Base-by-base conservation (phyloP, 352 stramenopile species). In the Globisporangium splendens region DNA sequence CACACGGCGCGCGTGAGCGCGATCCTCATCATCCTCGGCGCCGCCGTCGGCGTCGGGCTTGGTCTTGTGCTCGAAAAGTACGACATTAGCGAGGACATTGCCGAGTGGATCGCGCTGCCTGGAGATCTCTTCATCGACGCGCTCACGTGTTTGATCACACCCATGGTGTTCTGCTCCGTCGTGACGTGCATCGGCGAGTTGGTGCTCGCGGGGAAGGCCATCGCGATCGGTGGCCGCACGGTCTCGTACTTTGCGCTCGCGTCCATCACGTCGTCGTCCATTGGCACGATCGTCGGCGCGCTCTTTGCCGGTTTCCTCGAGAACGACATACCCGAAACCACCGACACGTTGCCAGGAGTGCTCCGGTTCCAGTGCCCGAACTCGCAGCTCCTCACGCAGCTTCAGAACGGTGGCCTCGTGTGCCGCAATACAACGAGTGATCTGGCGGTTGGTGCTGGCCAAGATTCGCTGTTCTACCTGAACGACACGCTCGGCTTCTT, bases 401-500 rank as follows among this genome's bases (percentile, higher is more conserved):
- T 54, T 1, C 35, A n/a, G 1, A 74, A 70, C 33, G 77, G 69
- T 35, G 53, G 68, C 3, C 50, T 93, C 11, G 56, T 57, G 20
- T 93, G 83, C 57, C 24, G 24, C 24, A 31, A 31, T 31, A 5
- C 24, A 5, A 31, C 24, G 24, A 31, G 24, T 31, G 24, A 54
- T 57, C 15, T 58, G 66, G n/a, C 62, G 51, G 17, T 82, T 73
- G 14, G 76, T 71, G 12, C 14, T 49, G 1, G 55, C n/a, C 21
- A 33, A 52, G 63, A 55, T 18, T 60, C 71, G 47, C 62, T 75
- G 38, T 88, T 89, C 56, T 71, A 61, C 35, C 56, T 93, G 22
- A 77, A 90, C 55, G 70, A 88, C 63, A 78, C 73, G 21, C 66
- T 65, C 8, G 68, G 62, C 22, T 86, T 78, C 46, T 79, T 88